Evolutionary conservation across 2,329 filamentous ascomycete species (phyloP).

Genomic region (Nemania bipapillata): DNA sequence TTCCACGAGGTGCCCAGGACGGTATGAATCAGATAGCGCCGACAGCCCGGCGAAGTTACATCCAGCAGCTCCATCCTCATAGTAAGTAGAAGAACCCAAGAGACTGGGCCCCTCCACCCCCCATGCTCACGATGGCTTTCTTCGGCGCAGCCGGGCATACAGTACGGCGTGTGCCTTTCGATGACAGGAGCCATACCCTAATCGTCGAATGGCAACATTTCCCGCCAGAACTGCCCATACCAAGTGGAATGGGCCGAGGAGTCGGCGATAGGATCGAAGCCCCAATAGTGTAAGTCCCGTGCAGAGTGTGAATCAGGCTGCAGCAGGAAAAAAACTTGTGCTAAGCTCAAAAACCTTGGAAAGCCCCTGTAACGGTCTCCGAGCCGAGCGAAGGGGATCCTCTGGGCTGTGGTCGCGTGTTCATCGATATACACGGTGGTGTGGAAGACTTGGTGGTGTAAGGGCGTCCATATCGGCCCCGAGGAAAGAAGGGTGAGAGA

Average conservation of each 20-base stretch:
- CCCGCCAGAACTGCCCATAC: slow-evolving; percentile 5
- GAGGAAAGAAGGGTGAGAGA: slow-evolving; percentile 10
- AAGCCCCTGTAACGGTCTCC: slow-evolving; percentile 19
- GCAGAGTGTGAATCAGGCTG: slow-evolving; percentile 11
- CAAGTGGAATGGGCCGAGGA: not conserved
- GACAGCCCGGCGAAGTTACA: not conserved
- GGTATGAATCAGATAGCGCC: not conserved
- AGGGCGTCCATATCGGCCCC: not conserved
- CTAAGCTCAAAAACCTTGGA: slow-evolving; percentile 8
- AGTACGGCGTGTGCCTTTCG: slow-evolving; percentile 1
- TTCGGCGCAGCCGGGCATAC: slow-evolving; percentile 9
- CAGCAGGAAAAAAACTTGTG: not conserved
- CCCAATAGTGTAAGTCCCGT: slow-evolving; percentile 14
- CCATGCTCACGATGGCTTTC: slow-evolving; percentile 18
- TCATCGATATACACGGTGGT: slow-evolving; percentile 2
- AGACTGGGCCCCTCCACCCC: not conserved
- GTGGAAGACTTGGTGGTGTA: slow-evolving; percentile 10
- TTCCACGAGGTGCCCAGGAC: not conserved
- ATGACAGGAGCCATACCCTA: not conserved
- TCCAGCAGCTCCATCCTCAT: not conserved
- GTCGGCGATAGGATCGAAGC: not conserved
- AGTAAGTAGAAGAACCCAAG: not conserved
- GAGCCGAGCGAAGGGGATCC: not conserved
- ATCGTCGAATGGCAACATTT: slow-evolving; percentile 3
- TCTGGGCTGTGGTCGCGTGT: slow-evolving; percentile 29